These are phyloP conservation scores for Aspergillaceae sp. DNA, from an alignment of 2,329 filamentous ascomycete genomes.

Conservation along the genomic window DNA sequence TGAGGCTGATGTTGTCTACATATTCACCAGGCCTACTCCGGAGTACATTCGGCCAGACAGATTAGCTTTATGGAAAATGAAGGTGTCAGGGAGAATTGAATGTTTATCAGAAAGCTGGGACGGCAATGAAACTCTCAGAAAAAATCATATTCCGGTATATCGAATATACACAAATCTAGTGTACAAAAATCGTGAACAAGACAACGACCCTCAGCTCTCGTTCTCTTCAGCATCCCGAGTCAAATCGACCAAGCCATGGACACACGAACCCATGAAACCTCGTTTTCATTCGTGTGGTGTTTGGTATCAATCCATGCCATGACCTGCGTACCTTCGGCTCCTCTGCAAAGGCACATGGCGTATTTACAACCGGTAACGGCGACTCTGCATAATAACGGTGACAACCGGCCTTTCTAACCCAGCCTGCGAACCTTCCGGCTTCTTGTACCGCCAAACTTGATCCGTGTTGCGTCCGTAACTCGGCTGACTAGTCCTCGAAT, in stretches of 20 bases:
- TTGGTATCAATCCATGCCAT: not conserved
- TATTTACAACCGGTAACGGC: not conserved
- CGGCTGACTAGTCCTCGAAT: slow-evolving; percentile 66
- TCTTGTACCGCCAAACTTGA: slow-evolving; percentile 94
- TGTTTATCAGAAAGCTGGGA: too few species aligned
- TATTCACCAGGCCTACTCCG: too few species aligned
- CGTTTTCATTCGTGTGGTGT: not conserved
- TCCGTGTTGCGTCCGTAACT: slow-evolving; percentile 74
- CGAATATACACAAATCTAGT: not conserved
- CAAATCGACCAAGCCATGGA: not conserved
- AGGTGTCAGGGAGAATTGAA: too few species aligned
- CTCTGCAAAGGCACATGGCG: not conserved
- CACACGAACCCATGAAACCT: too few species aligned
- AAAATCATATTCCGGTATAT: not conserved
- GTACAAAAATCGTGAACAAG: not conserved
- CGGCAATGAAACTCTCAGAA: not conserved
- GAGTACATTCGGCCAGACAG: too few species aligned
- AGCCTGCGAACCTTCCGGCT: slow-evolving; percentile 77
- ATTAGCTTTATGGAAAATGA: too few species aligned
- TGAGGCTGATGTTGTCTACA: too few species aligned
- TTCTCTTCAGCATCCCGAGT: not conserved
- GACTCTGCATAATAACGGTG: not conserved
- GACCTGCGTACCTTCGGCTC: not conserved
- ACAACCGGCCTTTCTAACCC: slow-evolving; percentile 38
- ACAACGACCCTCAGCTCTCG: not conserved